phyloP scores from a whole-genome alignment of 2,329 filamentous ascomycete species.

The Colletotrichum limetticola region DNA sequence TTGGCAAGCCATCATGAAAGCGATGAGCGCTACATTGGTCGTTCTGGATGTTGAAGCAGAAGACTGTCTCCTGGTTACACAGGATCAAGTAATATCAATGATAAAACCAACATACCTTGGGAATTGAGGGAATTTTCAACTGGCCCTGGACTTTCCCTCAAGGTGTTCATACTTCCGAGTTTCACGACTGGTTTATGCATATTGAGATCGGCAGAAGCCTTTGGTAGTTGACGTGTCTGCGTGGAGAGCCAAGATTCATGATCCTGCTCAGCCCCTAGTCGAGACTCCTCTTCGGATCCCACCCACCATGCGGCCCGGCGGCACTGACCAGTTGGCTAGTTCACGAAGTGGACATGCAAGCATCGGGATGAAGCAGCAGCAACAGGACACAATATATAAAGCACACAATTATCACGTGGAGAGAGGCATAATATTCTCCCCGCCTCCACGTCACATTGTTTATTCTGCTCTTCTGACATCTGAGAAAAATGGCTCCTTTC shows the following conservation, averaged over 20 bases:
- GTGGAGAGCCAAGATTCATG: constrained; percentile 16
- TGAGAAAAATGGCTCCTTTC: constrained; percentile 45
- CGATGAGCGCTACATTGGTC: too few relatives aligned
- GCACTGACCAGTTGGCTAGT: not conserved
- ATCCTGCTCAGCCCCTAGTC: constrained; percentile 8
- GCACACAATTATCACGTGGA: constrained; percentile 23
- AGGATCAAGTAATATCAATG: too few relatives aligned
- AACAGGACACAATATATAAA: constrained; percentile 16
- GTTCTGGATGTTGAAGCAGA: too few relatives aligned
- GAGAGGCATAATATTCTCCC: not conserved
- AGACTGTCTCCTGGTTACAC: not conserved
- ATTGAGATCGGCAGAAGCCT: constrained; percentile 24
- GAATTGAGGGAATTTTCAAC: not conserved
- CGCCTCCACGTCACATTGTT: constrained; percentile 13
- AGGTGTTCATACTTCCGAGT: not conserved
- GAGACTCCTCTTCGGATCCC: not conserved
- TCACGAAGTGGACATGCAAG: not conserved
- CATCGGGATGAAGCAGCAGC: not conserved
- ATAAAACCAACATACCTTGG: not conserved
- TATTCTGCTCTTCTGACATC: constrained; percentile 3
- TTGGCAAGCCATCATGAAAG: not conserved
- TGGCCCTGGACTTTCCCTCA: not conserved
- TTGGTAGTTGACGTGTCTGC: constrained; percentile 22
- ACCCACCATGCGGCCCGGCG: constrained; percentile 14
- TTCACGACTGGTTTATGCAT: constrained; percentile 1